Conservation (phyloP, 805 yeast genomes). For the Candida adriatica region DNA sequence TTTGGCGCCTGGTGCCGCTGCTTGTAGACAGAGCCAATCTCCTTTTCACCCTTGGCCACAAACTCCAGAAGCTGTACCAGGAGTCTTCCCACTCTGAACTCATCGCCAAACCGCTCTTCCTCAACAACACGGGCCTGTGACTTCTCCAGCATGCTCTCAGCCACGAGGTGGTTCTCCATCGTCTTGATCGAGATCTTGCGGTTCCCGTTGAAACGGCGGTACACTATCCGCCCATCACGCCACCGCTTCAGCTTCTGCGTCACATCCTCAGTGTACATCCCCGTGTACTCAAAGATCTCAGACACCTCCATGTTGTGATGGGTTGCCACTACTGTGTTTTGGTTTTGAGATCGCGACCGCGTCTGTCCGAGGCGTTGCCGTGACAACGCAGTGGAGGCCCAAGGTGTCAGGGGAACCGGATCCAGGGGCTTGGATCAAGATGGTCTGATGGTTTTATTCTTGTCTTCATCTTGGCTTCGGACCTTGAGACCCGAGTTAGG, state of each 20-base stretch:
- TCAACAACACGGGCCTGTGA: conserved; percentile 2
- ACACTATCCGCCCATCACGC: conserved; percentile 20
- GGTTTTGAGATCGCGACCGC: no score
- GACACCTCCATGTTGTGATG: no score
- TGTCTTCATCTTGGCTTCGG: no score
- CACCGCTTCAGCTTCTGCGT: conserved; percentile 19
- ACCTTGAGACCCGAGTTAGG: no score
- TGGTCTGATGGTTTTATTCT: no score
- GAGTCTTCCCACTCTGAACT: conserved; percentile 13
- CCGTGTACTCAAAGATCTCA: conserved; percentile 17
- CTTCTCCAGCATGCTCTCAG: conserved; percentile 13
- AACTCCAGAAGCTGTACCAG: conserved; percentile 12
- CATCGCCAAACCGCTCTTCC: conserved; percentile 13
- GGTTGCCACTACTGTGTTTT: no score
- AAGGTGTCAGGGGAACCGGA: no score
- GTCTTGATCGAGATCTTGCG: conserved; percentile 13
- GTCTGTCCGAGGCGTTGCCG: no score
- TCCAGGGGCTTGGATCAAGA: no score
- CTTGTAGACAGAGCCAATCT: background rate
- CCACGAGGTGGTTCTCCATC: conserved; percentile 12
- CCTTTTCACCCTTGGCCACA: background rate
- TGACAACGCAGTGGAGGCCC: no score
- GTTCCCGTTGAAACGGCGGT: conserved; percentile 17
- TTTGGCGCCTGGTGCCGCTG: background rate
- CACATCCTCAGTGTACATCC: conserved; percentile 17